phyloP scores from a whole-genome alignment of 140 eudicot genomes.

The Artemisia princeps region DNA sequence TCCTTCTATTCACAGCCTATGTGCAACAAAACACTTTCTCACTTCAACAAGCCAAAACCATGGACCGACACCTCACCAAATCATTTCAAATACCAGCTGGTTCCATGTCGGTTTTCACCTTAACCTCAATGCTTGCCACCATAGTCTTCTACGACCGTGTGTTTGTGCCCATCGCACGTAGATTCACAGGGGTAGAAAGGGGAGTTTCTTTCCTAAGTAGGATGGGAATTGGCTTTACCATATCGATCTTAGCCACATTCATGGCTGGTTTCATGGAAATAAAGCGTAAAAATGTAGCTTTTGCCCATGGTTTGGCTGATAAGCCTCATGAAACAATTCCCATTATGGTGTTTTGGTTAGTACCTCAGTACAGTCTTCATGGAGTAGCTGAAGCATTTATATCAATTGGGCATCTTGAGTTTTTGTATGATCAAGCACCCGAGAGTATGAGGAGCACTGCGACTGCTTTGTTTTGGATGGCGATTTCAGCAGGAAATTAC shows the following conservation, averaged over 20 bases:
- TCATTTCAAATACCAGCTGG: neutral
- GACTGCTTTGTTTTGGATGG: slow-evolving; percentile 69
- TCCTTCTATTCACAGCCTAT: neutral
- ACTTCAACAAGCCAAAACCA: neutral
- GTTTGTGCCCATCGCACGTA: neutral
- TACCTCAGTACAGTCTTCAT: neutral
- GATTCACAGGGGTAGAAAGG: neutral
- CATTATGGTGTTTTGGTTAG: neutral
- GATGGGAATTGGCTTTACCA: neutral
- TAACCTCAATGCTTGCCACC: neutral
- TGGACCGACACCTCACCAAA: neutral
- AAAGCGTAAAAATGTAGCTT: neutral
- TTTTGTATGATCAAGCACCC: slow-evolving; percentile 37
- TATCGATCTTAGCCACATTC: neutral
- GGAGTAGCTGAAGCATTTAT: neutral
- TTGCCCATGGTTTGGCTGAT: neutral
- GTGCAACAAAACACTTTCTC: neutral
- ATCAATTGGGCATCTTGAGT: neutral
- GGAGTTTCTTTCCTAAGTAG: neutral
- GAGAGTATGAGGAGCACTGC: slow-evolving; percentile 96
- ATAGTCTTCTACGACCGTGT: neutral
- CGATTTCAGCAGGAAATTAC: slow-evolving; percentile 80
- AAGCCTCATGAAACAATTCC: neutral
- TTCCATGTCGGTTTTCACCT: neutral
- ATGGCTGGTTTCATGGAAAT: neutral